Conservation (phyloP, 441 rosid species). For the Bruguiera hainesii region DNA sequence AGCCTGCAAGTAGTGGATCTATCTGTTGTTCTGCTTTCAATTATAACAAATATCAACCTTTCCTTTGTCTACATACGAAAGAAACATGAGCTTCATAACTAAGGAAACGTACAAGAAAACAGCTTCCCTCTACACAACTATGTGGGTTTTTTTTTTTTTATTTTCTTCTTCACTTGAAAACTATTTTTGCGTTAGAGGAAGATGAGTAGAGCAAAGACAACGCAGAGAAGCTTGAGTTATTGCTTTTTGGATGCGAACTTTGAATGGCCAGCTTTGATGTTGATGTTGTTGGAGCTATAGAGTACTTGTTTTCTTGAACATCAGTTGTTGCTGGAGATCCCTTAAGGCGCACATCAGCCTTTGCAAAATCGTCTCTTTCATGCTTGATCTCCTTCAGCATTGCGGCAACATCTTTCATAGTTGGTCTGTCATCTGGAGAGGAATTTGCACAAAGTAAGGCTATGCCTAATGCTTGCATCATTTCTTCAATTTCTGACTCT, state of each 20-base stretch:
- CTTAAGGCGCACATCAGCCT: constrained; percentile 68
- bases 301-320: constrained; percentile 25
- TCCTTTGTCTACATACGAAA: constrained; percentile 37
- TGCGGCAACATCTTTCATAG: constrained; percentile 89
- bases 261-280: constrained; percentile 44
- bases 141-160: constrained; percentile 1
- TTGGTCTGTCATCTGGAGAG: constrained; percentile 81
- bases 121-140: constrained; percentile 25
- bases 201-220: constrained; percentile 70
- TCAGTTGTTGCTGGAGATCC: constrained; percentile 49
- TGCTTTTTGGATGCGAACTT: constrained; percentile 51
- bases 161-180: constrained; percentile 25
- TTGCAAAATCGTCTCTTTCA: constrained; percentile 78
- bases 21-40: constrained; percentile 18
- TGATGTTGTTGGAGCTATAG: constrained; percentile 37
- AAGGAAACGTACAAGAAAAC: constrained; percentile 23
- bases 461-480: constrained; percentile 79
- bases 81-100: constrained; percentile 20
- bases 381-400: constrained; percentile 90
- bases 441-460: constrained; percentile 78
- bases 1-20: constrained; percentile 17
- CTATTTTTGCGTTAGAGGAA: constrained; percentile 30
- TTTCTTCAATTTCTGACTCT: constrained; percentile 66
- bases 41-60: constrained; percentile 27
- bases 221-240: constrained; percentile 80